Conservation (phyloP, 2,329 filamentous ascomycete genomes). For the Mollisiaceae sp. region DNA sequence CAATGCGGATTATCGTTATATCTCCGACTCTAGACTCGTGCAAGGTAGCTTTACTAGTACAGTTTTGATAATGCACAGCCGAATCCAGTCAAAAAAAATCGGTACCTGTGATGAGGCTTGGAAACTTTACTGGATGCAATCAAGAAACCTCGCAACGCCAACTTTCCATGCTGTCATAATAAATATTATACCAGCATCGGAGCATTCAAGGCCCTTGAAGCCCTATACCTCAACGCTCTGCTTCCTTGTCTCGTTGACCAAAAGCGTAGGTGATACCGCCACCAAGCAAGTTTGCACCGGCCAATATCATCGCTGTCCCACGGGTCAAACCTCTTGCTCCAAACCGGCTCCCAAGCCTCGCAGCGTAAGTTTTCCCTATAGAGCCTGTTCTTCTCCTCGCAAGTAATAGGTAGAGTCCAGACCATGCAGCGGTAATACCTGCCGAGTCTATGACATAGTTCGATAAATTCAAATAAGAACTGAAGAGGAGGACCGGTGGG, state of each 20-base stretch:
- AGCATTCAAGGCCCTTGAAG: background rate
- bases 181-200: background rate
- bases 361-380: slow-evolving; percentile 28
- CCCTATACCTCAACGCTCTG: slow-evolving; percentile 15
- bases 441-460: slow-evolving; percentile 67
- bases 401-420: slow-evolving; percentile 66
- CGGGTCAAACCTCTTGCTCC: slow-evolving; percentile 56
- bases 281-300: slow-evolving; percentile 54
- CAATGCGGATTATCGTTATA: background rate
- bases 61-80: background rate
- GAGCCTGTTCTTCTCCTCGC: slow-evolving; percentile 57
- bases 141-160: background rate
- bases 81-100: background rate
- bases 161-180: background rate
- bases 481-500: slow-evolving; percentile 68
- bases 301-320: slow-evolving; percentile 56
- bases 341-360: slow-evolving; percentile 53
- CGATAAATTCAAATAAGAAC: slow-evolving; percentile 67
- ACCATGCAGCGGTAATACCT: slow-evolving; percentile 68
- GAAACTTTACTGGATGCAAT: background rate
- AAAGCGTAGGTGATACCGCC: slow-evolving; percentile 58
- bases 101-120: background rate
- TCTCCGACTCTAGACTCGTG: background rate
- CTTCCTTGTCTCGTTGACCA: slow-evolving; percentile 12
- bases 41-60: no score